Base-by-base conservation (phyloP, 176 grass and related monocot species). In the Paspalum vaginatum region DNA sequence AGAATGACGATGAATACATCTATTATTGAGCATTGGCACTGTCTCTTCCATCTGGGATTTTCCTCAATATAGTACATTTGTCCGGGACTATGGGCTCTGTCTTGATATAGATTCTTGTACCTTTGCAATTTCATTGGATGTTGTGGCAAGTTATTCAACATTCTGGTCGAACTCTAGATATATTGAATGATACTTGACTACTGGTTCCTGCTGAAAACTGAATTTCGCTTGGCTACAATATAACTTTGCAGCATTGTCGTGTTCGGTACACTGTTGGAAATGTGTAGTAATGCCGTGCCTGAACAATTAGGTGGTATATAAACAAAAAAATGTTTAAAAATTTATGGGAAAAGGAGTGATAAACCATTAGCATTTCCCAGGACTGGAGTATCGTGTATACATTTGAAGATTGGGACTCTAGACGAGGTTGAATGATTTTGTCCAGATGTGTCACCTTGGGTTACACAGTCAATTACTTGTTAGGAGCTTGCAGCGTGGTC, bases 261-360 rank as follows among this genome's bases (percentile, higher is more conserved):
- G 27, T 18, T 52, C 5, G 53, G 26, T 39, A 20, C 15, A 53
- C 15, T n/a, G 70, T 47, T 72, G 40, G 59, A 66, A 77, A 65
- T 74, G 24, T 16, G 8, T 74, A 80, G 71, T 32, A 32, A 32
- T 65, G 39, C 3, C 52, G 14, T 79, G 47, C 0, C 14, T 54
- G 55, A 70, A 56, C 56, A 84, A 71, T 52, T 17, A 52, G 8
- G 14, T 71, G 51, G 47, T 52, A 9, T 37, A 11, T 17, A n/a
- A 39, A 72, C 0, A 2, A n/a, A 72, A 20, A 52, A 51, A 60
- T 60, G 16, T 59, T 61, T 70, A 32, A n/a, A 84, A 62, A 22
- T n/a, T 78, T 25, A 69, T 39, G 32, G 37, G 45, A 44, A 78
- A 85, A 85, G 66, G 40, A 71, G 66, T 32, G 55, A 51, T 44